Percentiles rank a stretch among this genome's conserved stretches.
Evolutionary conservation across 352 stramenopile genomes (phyloP).

Genomic region (Globisporangium rhizosaccharum): DNA sequence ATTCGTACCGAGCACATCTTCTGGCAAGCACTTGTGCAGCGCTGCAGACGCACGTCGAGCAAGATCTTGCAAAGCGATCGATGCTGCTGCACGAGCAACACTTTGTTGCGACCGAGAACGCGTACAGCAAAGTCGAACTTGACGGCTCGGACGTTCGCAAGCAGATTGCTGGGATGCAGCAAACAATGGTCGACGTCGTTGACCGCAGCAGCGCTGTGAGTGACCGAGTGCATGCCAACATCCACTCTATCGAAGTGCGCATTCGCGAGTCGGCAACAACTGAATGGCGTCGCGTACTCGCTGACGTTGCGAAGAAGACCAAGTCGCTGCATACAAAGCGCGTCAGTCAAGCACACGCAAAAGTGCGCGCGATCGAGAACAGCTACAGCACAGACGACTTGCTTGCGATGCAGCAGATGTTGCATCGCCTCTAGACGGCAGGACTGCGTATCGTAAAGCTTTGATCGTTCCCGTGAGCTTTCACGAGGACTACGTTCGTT

Average conservation of each 20-base stretch:
- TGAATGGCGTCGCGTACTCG: constrained; percentile 13
- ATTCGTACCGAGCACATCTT: constrained; percentile 8
- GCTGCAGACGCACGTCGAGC: constrained; percentile 1
- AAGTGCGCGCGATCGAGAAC: constrained; percentile 24
- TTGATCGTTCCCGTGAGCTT: too few relatives aligned
- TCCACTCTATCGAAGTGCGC: neutral
- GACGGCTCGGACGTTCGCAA: neutral
- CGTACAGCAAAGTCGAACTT: neutral
- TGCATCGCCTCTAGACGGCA: constrained; percentile 10
- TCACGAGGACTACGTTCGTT: too few relatives aligned
- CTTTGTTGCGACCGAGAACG: neutral
- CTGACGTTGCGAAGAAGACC: constrained; percentile 18
- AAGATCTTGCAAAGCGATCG: constrained; percentile 6
- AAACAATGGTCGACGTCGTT: constrained; percentile 2
- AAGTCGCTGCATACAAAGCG: constrained; percentile 8
- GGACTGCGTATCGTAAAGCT: too few relatives aligned
- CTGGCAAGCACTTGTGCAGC: neutral
- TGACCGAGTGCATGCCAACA: constrained; percentile 1
- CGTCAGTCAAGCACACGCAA: constrained; percentile 15
- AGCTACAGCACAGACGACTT: constrained; percentile 32
- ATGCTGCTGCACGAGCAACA: constrained; percentile 1
- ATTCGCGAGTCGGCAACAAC: neutral
- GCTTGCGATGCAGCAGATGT: constrained; percentile 29
- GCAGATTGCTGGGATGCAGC: constrained; percentile 1
- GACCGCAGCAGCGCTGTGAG: neutral